phyloP scores from a whole-genome alignment of 106 monocot genomes.

The Platanthera guangdongensis region DNA sequence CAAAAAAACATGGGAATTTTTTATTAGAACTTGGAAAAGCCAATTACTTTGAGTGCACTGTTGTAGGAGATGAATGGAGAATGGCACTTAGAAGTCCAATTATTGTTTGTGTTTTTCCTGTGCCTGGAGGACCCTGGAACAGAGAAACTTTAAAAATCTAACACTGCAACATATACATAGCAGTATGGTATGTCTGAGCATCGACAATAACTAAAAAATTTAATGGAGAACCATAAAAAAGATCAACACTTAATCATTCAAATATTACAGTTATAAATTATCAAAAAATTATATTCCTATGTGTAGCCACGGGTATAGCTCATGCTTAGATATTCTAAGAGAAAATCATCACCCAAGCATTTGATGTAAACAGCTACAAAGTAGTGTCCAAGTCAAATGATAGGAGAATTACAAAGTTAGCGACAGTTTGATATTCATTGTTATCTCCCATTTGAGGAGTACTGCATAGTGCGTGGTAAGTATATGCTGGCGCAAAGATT shows the following conservation, averaged over 20 bases:
- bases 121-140: constrained; percentile 94
- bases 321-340: too few species aligned
- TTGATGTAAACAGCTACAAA: too few species aligned
- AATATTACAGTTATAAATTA: neutral
- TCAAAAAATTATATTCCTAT: too few species aligned
- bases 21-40: neutral
- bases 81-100: constrained; percentile 93
- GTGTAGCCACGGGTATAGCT: too few species aligned
- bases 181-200: neutral
- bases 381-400: too few species aligned
- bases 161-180: constrained; percentile 3
- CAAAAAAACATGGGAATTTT: neutral
- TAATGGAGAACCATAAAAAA: neutral
- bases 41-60: constrained; percentile 61
- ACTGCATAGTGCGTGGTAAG: too few species aligned
- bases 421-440: too few species aligned
- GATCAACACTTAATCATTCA: neutral
- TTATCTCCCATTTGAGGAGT: too few species aligned
- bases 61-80: constrained; percentile 82
- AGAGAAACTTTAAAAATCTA: neutral
- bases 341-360: too few species aligned
- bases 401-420: too few species aligned
- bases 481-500: too few species aligned
- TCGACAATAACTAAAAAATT: neutral
- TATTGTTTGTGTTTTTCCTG: constrained; percentile 99